Conservation (phyloP, 768 basidiomycete genomes). For the Russula lepida region DNA sequence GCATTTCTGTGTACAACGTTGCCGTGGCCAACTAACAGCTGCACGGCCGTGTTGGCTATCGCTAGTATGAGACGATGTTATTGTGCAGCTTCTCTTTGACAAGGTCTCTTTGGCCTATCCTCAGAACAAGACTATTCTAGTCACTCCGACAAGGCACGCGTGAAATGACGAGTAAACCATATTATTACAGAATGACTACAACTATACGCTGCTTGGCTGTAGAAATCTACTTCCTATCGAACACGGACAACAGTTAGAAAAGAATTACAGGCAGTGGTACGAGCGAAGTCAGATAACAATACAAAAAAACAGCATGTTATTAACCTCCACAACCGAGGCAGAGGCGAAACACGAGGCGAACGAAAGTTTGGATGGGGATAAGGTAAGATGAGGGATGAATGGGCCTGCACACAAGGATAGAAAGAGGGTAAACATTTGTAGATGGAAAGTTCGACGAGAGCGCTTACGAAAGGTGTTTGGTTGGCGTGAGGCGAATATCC, state of each 20-base stretch:
- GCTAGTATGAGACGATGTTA: too few relatives aligned
- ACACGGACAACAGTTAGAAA: not conserved
- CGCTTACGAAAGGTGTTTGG: not conserved
- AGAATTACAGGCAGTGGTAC: not conserved
- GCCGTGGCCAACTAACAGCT: too few relatives aligned
- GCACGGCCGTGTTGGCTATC: too few relatives aligned
- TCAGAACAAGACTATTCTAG: too few relatives aligned
- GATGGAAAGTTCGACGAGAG: not conserved
- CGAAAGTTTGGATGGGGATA: not conserved
- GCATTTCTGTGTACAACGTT: too few relatives aligned
- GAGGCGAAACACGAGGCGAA: not conserved
- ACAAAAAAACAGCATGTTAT: constrained; percentile 2
- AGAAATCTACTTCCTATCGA: not conserved
- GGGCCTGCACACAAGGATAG: not conserved
- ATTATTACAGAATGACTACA: not conserved
- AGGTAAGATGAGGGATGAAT: not conserved
- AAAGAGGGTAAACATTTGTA: not conserved
- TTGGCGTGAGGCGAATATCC: not conserved
- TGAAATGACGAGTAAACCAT: not conserved
- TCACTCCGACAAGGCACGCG: too few relatives aligned
- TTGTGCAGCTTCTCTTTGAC: too few relatives aligned
- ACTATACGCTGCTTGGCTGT: not conserved
- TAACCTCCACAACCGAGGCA: not conserved
- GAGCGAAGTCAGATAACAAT: not conserved
- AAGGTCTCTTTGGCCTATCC: too few relatives aligned